Conservation (phyloP, 352 stramenopile species). For the Peronospora destructor region DNA sequence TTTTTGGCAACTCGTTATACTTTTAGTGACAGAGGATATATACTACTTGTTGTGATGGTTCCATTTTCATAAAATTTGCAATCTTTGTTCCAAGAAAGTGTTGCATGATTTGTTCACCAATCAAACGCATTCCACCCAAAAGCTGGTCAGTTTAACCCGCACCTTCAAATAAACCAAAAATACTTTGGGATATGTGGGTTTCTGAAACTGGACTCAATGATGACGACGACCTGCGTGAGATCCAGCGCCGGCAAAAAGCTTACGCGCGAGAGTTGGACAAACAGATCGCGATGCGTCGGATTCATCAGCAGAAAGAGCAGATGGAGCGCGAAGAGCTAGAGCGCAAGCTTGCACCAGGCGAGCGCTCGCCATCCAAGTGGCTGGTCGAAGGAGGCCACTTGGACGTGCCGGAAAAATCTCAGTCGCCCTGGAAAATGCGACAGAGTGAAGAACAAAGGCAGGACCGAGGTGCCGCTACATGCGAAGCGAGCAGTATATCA, state of each 20-base stretch:
- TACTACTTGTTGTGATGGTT: too few species aligned
- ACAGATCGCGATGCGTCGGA: constrained; percentile 58
- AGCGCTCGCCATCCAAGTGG: constrained; percentile 63
- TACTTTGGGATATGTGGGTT: constrained; percentile 37
- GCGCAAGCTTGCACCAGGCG: constrained; percentile 40
- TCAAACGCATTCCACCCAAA: too few species aligned
- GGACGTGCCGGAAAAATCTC: constrained; percentile 13
- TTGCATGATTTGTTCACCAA: too few species aligned
- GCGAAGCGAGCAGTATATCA: constrained; percentile 20
- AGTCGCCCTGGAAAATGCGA: constrained; percentile 15
- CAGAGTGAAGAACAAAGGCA: constrained; percentile 19
- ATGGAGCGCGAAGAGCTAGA: constrained; percentile 50
- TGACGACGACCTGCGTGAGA: constrained; percentile 30
- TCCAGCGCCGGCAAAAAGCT: constrained; percentile 47
- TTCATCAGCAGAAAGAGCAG: constrained; percentile 42
- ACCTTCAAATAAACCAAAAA: too few species aligned
- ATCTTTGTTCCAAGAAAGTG: too few species aligned
- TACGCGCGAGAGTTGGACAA: constrained; percentile 64
- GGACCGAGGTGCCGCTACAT: constrained; percentile 25
- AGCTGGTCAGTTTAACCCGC: too few species aligned
- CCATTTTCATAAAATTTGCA: too few species aligned
- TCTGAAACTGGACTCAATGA: constrained; percentile 24
- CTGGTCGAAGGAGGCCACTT: constrained; percentile 53
- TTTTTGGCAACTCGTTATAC: constrained; percentile 40
- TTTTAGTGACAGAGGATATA: constrained; percentile 12